Evolutionary conservation across 2,329 filamentous ascomycete species (phyloP).

Genomic region (Tolypocladium cylindrosporum): DNA sequence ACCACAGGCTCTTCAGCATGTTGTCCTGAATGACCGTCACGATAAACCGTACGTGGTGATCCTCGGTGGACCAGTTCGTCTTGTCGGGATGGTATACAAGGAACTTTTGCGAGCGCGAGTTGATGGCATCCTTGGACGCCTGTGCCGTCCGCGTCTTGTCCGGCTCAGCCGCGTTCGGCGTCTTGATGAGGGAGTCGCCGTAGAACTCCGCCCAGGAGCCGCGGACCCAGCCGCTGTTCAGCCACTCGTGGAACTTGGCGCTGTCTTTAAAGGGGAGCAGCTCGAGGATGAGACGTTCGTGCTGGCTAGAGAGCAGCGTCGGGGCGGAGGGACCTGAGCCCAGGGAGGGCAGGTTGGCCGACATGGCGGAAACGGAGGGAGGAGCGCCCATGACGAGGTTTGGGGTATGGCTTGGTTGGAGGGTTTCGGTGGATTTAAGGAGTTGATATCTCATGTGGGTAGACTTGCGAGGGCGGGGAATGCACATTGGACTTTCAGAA

Average conservation of each 20-base stretch:
- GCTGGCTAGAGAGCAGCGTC: slow-evolving; percentile 15
- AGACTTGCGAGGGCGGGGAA: not conserved
- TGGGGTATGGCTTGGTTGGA: not conserved
- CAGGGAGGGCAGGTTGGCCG: not conserved
- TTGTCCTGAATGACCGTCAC: slow-evolving; percentile 23
- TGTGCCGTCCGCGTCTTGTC: slow-evolving; percentile 22
- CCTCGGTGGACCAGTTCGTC: slow-evolving; percentile 22
- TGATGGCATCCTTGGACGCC: slow-evolving; percentile 20
- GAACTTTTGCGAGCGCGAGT: slow-evolving; percentile 16
- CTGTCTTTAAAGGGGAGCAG: slow-evolving; percentile 25
- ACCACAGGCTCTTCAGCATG: slow-evolving; percentile 21
- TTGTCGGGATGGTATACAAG: slow-evolving; percentile 26
- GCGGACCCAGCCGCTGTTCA: slow-evolving; percentile 18
- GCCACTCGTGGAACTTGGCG: slow-evolving; percentile 24
- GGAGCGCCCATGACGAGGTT: not conserved
- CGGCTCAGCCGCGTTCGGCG: slow-evolving; percentile 13
- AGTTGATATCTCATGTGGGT: not conserved
- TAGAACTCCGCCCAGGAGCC: slow-evolving; percentile 28
- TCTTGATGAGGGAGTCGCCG: slow-evolving; percentile 16
- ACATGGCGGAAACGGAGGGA: not conserved
- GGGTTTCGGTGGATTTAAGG: not conserved
- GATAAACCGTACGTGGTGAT: slow-evolving; percentile 29
- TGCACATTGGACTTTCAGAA: not conserved
- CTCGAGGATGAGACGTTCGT: slow-evolving; percentile 28
- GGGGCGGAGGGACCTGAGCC: not conserved